Evolutionary conservation across 495 filamentous ascomycete species (phyloP).

Genomic region (Podospora conica): DNA sequence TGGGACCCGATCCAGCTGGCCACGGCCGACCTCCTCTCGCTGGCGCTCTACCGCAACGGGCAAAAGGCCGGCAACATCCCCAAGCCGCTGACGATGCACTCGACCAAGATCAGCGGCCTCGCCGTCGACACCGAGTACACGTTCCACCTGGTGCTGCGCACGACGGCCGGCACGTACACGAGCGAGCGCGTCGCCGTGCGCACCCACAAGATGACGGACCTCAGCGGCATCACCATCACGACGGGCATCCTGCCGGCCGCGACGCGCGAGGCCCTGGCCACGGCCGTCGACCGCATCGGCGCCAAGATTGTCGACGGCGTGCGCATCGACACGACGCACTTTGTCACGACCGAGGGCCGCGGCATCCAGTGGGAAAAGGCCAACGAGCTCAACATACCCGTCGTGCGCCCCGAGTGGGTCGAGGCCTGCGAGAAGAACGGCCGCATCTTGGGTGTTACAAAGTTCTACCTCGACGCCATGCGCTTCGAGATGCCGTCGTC

Average conservation of each 20-base stretch:
- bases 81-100: constrained; percentile 71
- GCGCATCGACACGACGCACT: constrained; percentile 96
- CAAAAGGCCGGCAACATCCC: constrained; percentile 94
- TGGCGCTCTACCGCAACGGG: constrained; percentile 90
- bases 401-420: constrained; percentile 97
- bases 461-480: constrained; percentile 84
- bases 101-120: constrained; percentile 95
- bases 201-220: constrained; percentile 98
- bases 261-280: constrained; percentile 64
- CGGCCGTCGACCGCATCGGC: constrained; percentile 79
- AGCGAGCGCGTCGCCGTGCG: constrained; percentile 78
- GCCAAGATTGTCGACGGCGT: constrained; percentile 88
- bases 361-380: constrained; percentile 92
- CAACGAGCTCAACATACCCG: constrained; percentile 94
- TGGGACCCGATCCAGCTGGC: constrained; percentile 95
- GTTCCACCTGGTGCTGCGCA: constrained; percentile 88
- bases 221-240: constrained; percentile 92
- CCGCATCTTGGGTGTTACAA: constrained; percentile 86
- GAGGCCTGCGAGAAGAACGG: constrained; percentile 90
- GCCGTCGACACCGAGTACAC: constrained; percentile 92
- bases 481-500: constrained; percentile 31
- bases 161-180: constrained; percentile 78
- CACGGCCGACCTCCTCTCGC: constrained; percentile 78
- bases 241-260: constrained; percentile 76
- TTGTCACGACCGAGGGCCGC: constrained; percentile 93